phyloP scores from a whole-genome alignment of 2,329 filamentous ascomycete species.

The Thelonectria rubi region DNA sequence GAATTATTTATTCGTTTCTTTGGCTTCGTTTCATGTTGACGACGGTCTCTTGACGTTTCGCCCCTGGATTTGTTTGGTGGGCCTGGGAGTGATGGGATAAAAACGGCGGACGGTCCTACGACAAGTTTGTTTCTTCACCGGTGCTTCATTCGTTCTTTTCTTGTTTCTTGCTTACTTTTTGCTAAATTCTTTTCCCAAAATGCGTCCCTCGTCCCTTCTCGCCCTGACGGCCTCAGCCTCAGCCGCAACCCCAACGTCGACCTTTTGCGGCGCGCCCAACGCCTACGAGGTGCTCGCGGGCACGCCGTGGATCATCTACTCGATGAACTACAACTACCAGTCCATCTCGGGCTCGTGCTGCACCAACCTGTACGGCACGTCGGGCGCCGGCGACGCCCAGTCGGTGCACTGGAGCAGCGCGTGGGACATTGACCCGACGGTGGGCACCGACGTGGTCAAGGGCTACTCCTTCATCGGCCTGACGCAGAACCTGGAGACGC shows the following conservation, averaged over 20 bases:
- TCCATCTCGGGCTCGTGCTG: conserved; percentile 29
- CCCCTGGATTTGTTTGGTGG: not conserved
- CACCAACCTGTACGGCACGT: conserved; percentile 23
- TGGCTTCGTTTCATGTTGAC: conserved; percentile 3
- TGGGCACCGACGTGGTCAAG: conserved; percentile 25
- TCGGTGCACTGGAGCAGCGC: conserved; percentile 28
- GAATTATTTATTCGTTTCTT: conserved; percentile 1
- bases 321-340: conserved; percentile 35
- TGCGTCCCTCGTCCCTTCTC: conserved; percentile 4
- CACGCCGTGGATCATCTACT: conserved; percentile 32
- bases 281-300: conserved; percentile 26
- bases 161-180: not conserved
- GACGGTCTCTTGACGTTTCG: no score
- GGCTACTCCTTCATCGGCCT: conserved; percentile 33
- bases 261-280: conserved; percentile 28
- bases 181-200: not conserved
- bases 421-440: conserved; percentile 26
- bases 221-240: conserved; percentile 12
- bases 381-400: conserved; percentile 15
- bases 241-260: conserved; percentile 11
- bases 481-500: conserved; percentile 26
- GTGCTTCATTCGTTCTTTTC: not conserved
- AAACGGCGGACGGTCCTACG: not conserved
- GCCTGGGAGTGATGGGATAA: not conserved
- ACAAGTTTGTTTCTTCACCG: not conserved